phyloP scores from a whole-genome alignment of 176 grass and related monocot genomes.

The Aechmea fasciata region DNA sequence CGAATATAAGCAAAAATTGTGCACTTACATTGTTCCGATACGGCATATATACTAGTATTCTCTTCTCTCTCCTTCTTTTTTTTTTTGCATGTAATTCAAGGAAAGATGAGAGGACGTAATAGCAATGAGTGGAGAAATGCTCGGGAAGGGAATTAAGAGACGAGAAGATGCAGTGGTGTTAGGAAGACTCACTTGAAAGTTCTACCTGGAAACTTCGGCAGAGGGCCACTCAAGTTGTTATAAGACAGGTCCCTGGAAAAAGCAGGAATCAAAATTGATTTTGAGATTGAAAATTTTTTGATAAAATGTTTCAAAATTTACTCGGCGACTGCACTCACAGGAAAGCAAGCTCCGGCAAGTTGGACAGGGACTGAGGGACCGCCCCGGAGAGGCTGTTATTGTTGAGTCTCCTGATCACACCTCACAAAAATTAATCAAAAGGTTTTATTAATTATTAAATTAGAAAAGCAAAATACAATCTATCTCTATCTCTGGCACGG shows the following conservation, averaged over 20 bases:
- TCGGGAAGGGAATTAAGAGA: no score
- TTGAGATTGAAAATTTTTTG: background rate
- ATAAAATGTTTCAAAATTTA: background rate
- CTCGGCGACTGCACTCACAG: slow-evolving; percentile 34
- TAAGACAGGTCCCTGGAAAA: slow-evolving; percentile 75
- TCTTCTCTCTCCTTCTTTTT: no score
- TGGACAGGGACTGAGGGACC: slow-evolving; percentile 39
- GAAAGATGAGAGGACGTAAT: no score
- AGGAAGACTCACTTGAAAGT: slow-evolving; percentile 64
- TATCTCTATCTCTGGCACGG: no score
- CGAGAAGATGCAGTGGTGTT: no score
- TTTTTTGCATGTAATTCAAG: no score
- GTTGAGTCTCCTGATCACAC: slow-evolving; percentile 55
- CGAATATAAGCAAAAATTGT: no score
- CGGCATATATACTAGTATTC: no score
- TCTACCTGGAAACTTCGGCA: slow-evolving; percentile 47
- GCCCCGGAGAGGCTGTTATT: slow-evolving; percentile 61
- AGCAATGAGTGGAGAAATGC: no score
- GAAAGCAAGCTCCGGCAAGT: slow-evolving; percentile 70
- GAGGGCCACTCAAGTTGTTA: slow-evolving; percentile 65
- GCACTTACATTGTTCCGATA: no score
- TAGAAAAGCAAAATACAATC: no score
- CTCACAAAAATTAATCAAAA: background rate
- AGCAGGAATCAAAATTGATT: background rate
- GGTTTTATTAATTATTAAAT: background rate